These are phyloP conservation scores for Penicillium fimorum DNA, from an alignment of 495 filamentous ascomycete genomes.

Conservation along the genomic window DNA sequence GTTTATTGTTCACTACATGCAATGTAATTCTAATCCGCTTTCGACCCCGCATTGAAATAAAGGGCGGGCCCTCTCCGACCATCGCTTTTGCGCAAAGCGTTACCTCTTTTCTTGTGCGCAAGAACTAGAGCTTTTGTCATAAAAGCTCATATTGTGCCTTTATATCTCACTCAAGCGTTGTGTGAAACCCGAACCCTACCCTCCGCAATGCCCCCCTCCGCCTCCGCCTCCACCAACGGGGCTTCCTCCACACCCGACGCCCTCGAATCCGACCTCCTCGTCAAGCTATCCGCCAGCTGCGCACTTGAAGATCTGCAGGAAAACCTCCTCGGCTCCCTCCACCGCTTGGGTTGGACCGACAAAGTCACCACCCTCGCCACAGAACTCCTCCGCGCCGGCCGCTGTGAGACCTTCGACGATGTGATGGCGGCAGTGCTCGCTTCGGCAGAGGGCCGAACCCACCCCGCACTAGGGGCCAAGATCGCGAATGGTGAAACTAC, in stretches of 20 bases:
- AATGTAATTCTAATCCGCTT: constrained; percentile 13
- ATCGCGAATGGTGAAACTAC: constrained; percentile 18
- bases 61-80: constrained; percentile 11
- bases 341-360: constrained; percentile 47
- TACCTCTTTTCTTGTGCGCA: neutral
- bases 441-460: constrained; percentile 39
- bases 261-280: constrained; percentile 48
- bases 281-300: constrained; percentile 41
- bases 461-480: constrained; percentile 30
- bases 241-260: constrained; percentile 30
- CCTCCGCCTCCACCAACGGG: constrained; percentile 26
- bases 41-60: constrained; percentile 6
- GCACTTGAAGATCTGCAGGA: constrained; percentile 46
- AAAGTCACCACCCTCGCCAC: constrained; percentile 38
- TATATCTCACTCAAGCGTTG: neutral
- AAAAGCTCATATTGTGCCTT: neutral
- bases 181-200: neutral
- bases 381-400: constrained; percentile 47
- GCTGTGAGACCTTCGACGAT: constrained; percentile 49
- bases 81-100: constrained; percentile 5
- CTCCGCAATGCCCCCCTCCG: constrained; percentile 29
- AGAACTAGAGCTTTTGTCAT: constrained; percentile 2
- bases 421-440: constrained; percentile 45
- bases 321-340: constrained; percentile 41
- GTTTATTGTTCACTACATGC: constrained; percentile 4